These are phyloP conservation scores for Trichoderma guizhouense DNA, from an alignment of 2,329 filamentous ascomycete genomes.

Conservation along the genomic window DNA sequence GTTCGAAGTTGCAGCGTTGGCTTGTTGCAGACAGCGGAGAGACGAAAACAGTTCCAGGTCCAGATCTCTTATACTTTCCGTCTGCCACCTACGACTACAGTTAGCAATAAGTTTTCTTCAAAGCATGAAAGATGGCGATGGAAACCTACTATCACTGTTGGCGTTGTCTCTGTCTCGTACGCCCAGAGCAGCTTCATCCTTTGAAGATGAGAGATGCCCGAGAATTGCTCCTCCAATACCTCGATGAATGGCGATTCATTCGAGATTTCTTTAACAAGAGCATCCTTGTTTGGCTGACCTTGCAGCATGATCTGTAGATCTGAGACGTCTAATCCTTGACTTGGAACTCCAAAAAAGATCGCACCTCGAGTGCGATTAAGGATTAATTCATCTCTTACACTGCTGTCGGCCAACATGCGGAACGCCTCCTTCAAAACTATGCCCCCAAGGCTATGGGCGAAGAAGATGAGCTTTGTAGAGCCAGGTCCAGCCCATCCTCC, in stretches of 20 bases:
- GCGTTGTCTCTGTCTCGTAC: constrained; percentile 1
- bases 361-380: not conserved
- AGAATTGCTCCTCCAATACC: not conserved
- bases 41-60: not conserved
- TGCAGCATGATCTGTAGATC: not conserved
- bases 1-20: not conserved
- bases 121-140: not conserved
- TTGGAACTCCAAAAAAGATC: constrained; percentile 13
- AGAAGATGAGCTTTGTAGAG: not conserved
- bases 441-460: constrained; percentile 13
- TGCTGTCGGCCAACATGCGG: not conserved
- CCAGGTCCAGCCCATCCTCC: not conserved
- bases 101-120: not conserved
- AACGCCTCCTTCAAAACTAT: not conserved
- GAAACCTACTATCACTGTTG: not conserved
- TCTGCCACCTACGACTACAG: too few relatives aligned
- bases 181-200: not conserved
- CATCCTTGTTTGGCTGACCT: not conserved
- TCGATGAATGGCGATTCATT: not conserved
- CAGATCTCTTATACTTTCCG: not conserved
- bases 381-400: not conserved
- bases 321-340: not conserved
- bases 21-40: not conserved
- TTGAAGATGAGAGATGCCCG: not conserved
- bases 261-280: not conserved